Evolutionary conservation across 2,329 filamentous ascomycete genomes (phyloP).

Genomic region (Xylariaceae sp.): DNA sequence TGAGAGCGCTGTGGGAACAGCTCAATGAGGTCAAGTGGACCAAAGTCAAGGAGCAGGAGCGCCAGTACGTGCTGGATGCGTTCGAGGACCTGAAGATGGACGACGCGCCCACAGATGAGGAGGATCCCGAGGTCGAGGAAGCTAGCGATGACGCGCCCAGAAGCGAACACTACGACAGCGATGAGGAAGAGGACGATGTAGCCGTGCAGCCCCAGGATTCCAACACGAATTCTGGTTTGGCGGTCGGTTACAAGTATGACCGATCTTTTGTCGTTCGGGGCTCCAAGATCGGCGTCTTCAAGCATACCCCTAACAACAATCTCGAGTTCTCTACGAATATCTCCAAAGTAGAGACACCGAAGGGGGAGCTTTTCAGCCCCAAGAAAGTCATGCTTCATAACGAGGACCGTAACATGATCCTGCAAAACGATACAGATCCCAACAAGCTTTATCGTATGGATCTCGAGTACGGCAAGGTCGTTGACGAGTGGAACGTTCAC

Average conservation of each 20-base stretch:
- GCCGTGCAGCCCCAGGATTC: constrained; percentile 62
- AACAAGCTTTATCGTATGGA: constrained; percentile 97
- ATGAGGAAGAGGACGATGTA: constrained; percentile 74
- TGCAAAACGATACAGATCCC: constrained; percentile 76
- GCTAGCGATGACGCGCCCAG: constrained; percentile 55
- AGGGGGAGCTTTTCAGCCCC: constrained; percentile 81
- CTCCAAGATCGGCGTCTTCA: constrained; percentile 98
- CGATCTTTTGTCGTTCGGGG: constrained; percentile 94
- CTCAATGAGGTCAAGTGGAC: constrained; percentile 90
- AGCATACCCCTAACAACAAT: constrained; percentile 85
- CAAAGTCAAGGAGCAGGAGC: constrained; percentile 85
- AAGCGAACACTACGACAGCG: constrained; percentile 61
- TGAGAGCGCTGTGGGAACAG: constrained; percentile 96
- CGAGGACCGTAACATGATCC: constrained; percentile 80
- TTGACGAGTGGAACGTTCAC: constrained; percentile 98
- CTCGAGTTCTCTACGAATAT: constrained; percentile 96
- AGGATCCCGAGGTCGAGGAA: constrained; percentile 48
- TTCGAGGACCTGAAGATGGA: constrained; percentile 94
- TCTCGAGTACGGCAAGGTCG: constrained; percentile 92
- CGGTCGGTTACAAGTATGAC: constrained; percentile 95
- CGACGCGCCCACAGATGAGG: constrained; percentile 53
- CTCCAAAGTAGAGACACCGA: constrained; percentile 85
- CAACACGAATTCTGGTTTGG: constrained; percentile 86
- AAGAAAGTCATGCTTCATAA: constrained; percentile 96
- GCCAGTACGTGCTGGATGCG: constrained; percentile 89